phyloP scores from a whole-genome alignment of 805 yeast species.

The Pachysolen tannophilus region DNA sequence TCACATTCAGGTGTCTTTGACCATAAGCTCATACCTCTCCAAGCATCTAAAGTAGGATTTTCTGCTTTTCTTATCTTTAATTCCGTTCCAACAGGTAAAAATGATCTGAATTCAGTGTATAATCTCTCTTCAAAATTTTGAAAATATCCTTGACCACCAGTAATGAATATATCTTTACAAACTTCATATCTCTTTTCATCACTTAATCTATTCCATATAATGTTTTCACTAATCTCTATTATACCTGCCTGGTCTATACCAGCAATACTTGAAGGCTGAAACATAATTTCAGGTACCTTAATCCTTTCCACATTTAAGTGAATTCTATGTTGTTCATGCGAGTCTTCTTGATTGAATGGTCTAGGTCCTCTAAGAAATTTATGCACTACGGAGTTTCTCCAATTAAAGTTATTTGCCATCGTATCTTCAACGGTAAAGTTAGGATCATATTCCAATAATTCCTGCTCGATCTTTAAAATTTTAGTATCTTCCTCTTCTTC shows the following conservation, averaged over 20 bases:
- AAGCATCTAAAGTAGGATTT: conserved; percentile 73
- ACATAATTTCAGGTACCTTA: conserved; percentile 83
- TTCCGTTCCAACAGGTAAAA: conserved; percentile 62
- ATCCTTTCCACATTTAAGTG: conserved; percentile 88
- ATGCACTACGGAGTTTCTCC: conserved; percentile 76
- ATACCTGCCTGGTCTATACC: conserved; percentile 96
- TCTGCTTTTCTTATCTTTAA: conserved; percentile 54
- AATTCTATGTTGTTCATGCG: conserved; percentile 83
- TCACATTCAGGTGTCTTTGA: conserved; percentile 36
- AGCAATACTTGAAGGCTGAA: conserved; percentile 89
- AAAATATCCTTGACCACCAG: conserved; percentile 77
- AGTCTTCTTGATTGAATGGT: conserved; percentile 72
- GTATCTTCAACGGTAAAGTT: conserved; percentile 82
- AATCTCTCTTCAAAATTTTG: conserved; percentile 63
- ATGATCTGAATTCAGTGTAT: conserved; percentile 55
- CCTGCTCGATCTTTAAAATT: conserved; percentile 59
- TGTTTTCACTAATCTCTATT: conserved; percentile 64
- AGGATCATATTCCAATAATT: conserved; percentile 76
- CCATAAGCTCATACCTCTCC: conserved; percentile 94
- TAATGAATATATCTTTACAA: conserved; percentile 62
- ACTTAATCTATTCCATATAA: conserved; percentile 52
- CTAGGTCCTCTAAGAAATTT: conserved; percentile 86
- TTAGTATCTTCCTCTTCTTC: conserved; percentile 66
- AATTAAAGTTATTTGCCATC: conserved; percentile 71
- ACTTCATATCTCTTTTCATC: conserved; percentile 39